Evolutionary conservation across 75 land plant genomes (phyloP).

Genomic region (Ceratopteris richardii): DNA sequence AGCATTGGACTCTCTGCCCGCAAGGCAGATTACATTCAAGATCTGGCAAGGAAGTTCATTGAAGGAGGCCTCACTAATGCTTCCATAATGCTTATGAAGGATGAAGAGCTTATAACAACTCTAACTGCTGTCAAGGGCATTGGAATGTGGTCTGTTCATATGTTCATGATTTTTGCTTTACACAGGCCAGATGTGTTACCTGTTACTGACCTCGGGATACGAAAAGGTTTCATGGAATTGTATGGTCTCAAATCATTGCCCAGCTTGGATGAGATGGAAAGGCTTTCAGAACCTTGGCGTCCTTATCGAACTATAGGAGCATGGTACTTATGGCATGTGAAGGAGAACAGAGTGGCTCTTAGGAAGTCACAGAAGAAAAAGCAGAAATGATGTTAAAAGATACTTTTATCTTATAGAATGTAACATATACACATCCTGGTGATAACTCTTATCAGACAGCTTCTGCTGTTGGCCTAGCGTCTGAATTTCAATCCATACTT

Average conservation of each 20-base stretch:
- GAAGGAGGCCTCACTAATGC: slow-evolving; percentile 60
- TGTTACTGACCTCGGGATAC: slow-evolving; percentile 61
- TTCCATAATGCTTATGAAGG: slow-evolving; percentile 60
- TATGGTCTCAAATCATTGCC: slow-evolving; percentile 61
- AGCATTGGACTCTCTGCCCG: slow-evolving; percentile 74
- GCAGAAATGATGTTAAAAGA: too few species aligned
- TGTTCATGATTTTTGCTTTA: slow-evolving; percentile 88
- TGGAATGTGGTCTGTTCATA: slow-evolving; percentile 90
- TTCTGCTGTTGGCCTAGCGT: too few species aligned
- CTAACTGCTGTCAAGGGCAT: slow-evolving; percentile 91
- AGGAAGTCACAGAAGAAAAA: too few species aligned
- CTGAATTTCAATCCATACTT: too few species aligned
- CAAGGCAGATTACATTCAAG: slow-evolving; percentile 77
- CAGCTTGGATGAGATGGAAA: slow-evolving; percentile 66
- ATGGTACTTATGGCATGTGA: slow-evolving; percentile 84
- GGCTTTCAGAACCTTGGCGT: slow-evolving; percentile 64
- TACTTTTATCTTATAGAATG: too few species aligned
- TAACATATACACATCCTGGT: too few species aligned
- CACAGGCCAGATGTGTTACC: slow-evolving; percentile 90
- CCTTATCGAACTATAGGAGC: slow-evolving; percentile 79
- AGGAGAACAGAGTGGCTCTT: slow-evolving; percentile 28
- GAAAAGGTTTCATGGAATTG: slow-evolving; percentile 75
- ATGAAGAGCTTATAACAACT: slow-evolving; percentile 57
- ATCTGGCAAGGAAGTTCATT: slow-evolving; percentile 59
- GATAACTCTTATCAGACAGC: too few species aligned